Conservation (phyloP, 495 filamentous ascomycete genomes). For the Talaromyces trachyspermus region DNA sequence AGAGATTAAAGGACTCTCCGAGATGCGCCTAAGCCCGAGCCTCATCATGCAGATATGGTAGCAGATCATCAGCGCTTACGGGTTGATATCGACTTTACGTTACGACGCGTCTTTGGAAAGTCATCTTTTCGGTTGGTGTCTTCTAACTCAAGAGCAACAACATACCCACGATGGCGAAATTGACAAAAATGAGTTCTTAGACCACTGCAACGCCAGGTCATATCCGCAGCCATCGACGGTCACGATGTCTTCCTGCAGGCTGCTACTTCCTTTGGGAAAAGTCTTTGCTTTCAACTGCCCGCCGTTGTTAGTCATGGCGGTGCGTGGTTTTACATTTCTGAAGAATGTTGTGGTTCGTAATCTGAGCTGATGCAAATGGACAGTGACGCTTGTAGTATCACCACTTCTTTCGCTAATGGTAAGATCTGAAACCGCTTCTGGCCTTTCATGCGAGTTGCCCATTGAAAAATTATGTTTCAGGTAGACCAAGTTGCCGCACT, state of each 20-base stretch:
- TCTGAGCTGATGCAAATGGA: background rate
- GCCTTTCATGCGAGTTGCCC: background rate
- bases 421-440: slow-evolving; percentile 10
- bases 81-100: slow-evolving; percentile 75
- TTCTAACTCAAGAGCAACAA: background rate
- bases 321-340: slow-evolving; percentile 42
- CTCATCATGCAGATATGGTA: slow-evolving; percentile 7
- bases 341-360: background rate
- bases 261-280: slow-evolving; percentile 95
- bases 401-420: slow-evolving; percentile 90
- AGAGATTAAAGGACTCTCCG: background rate
- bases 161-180: background rate
- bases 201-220: slow-evolving; percentile 82
- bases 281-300: slow-evolving; percentile 87
- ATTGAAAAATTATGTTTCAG: slow-evolving; percentile 28
- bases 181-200: slow-evolving; percentile 32
- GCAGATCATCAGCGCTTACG: slow-evolving; percentile 16
- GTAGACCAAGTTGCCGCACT: slow-evolving; percentile 87
- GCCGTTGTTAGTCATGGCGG: slow-evolving; percentile 81
- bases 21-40: background rate
- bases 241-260: slow-evolving; percentile 94
- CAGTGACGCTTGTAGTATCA: slow-evolving; percentile 86
- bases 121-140: slow-evolving; percentile 53
- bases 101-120: slow-evolving; percentile 78
- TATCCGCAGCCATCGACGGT: slow-evolving; percentile 67